A percentile compares a stretch with the other conserved stretches of the same genome.
These are phyloP conservation scores for Aspergillus jensenii DNA, from an alignment of 2,329 filamentous ascomycete species.

Conservation along the genomic window DNA sequence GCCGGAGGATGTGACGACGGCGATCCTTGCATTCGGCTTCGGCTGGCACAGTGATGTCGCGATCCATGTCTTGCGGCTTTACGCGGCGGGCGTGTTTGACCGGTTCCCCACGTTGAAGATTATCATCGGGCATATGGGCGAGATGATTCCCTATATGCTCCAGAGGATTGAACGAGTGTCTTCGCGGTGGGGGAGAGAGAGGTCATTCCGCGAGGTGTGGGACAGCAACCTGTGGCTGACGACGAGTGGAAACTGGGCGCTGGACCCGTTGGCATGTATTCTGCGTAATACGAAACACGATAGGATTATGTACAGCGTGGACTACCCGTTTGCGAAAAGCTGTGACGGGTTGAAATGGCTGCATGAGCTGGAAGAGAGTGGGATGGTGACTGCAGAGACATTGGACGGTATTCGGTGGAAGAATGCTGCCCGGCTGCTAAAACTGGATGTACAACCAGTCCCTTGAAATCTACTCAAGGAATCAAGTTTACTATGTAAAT, in stretches of 20 bases:
- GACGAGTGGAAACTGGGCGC: not conserved
- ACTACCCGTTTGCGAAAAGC: not conserved
- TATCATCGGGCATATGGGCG: not conserved
- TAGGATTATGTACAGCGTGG: not conserved
- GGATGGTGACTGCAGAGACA: not conserved
- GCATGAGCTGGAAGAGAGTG: not conserved
- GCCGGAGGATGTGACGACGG: not conserved
- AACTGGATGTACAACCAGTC: not conserved
- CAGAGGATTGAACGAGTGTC: not conserved
- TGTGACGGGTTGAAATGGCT: not conserved
- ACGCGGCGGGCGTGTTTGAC: not conserved
- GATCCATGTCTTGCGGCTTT: not conserved
- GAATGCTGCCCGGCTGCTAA: not conserved
- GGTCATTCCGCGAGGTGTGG: not conserved
- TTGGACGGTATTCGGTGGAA: not conserved
- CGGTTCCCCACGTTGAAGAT: not conserved
- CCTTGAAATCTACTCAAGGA: too few relatives aligned
- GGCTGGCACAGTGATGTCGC: not conserved
- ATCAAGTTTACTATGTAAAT: too few relatives aligned
- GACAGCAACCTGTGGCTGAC: not conserved
- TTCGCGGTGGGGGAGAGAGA: not conserved
- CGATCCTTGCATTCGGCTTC: not conserved
- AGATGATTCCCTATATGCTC: not conserved
- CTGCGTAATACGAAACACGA: not conserved
- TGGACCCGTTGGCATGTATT: not conserved